Percentiles rank a stretch among this genome's conserved stretches.
Evolutionary conservation across 805 yeast species (phyloP).

Genomic region (Hanseniaspora mollemarum): DNA sequence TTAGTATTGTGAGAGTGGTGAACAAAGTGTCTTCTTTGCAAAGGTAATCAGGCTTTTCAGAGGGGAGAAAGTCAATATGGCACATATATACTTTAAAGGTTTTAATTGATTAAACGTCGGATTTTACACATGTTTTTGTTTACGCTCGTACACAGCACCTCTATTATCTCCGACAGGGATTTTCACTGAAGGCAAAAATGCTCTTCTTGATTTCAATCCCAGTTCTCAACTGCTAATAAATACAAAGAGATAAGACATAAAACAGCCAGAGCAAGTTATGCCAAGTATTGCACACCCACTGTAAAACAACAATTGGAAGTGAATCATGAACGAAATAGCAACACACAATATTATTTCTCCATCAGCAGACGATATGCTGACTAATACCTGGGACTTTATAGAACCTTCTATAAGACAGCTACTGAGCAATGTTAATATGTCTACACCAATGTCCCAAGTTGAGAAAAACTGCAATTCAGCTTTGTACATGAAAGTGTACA

Average conservation of each 20-base stretch:
- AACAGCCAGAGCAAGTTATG: too few species aligned
- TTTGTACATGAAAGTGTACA: slow-evolving; percentile 78
- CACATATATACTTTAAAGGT: background rate
- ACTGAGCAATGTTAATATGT: slow-evolving; percentile 36
- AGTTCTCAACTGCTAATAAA: too few species aligned
- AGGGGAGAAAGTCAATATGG: too few species aligned
- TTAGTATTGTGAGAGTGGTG: slow-evolving; percentile 73
- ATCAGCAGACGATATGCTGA: slow-evolving; percentile 47
- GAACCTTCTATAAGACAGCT: slow-evolving; percentile 66
- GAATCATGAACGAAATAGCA: too few species aligned
- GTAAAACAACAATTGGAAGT: too few species aligned
- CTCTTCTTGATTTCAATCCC: too few species aligned
- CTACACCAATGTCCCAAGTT: slow-evolving; percentile 15
- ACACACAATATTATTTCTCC: slow-evolving; percentile 2
- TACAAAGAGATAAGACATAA: too few species aligned
- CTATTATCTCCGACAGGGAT: too few species aligned
- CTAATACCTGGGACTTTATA: slow-evolving; percentile 65
- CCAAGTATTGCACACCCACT: too few species aligned
- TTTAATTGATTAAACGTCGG: background rate
- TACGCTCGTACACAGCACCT: too few species aligned
- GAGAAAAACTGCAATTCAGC: slow-evolving; percentile 15
- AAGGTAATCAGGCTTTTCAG: background rate
- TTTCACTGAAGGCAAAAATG: too few species aligned
- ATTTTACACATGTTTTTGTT: too few species aligned
- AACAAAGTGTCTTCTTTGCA: slow-evolving; percentile 37